Evolutionary conservation across 148 eudicot genomes (phyloP).

Genomic region (Rhododendron vialii): DNA sequence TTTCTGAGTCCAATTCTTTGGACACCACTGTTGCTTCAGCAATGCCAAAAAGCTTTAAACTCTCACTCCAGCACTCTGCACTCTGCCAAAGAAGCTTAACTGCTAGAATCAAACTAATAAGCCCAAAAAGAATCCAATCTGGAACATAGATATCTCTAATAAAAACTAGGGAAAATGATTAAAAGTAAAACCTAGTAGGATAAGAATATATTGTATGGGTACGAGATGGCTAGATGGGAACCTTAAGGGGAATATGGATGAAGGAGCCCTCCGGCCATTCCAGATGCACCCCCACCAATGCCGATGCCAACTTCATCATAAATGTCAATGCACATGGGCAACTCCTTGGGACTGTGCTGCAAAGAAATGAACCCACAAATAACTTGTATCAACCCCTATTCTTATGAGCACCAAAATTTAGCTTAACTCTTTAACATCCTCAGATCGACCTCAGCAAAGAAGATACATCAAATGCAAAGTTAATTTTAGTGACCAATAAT

Average conservation of each 20-base stretch:
- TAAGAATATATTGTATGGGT: not conserved
- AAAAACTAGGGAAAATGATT: not conserved
- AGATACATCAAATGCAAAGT: not conserved
- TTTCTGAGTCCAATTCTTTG: conserved; percentile 12
- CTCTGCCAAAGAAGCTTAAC: conserved; percentile 94
- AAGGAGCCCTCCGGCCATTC: conserved; percentile 93
- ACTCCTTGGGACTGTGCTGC: conserved; percentile 70
- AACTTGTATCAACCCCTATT: not conserved
- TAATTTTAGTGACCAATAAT: not conserved
- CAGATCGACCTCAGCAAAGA: not conserved
- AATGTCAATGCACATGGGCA: conserved; percentile 52
- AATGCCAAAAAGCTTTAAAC: conserved; percentile 66
- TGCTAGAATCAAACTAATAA: conserved; percentile 26
- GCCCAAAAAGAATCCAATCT: not conserved
- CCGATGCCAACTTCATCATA: conserved; percentile 69
- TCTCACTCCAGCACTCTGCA: conserved; percentile 79
- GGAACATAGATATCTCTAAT: not conserved
- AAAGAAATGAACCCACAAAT: conserved; percentile 10
- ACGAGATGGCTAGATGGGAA: conserved; percentile 7
- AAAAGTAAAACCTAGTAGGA: not conserved
- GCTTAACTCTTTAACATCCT: not conserved
- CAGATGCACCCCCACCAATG: conserved; percentile 96
- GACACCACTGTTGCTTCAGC: conserved; percentile 63
- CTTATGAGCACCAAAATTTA: not conserved
- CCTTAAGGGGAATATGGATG: conserved; percentile 99